Evolutionary conservation across 768 basidiomycete species (phyloP), one percentile per base, ranked within the genome.

Genomic region (Porpolomopsis calyptriformis): DNA sequence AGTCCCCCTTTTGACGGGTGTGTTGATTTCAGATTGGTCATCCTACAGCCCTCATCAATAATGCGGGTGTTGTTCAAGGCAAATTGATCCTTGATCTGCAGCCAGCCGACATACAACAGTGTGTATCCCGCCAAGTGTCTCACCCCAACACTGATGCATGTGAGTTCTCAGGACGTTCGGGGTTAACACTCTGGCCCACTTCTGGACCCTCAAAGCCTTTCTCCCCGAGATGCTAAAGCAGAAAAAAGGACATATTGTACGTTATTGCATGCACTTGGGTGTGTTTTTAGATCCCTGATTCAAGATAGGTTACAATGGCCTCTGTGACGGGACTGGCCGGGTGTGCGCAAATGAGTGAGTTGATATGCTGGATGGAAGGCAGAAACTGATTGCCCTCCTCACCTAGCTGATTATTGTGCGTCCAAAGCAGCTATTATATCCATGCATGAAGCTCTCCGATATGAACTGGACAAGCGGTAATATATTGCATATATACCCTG

Each of bases 51-150:
- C 66, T 99, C 19, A 70, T 99, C 54, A 98, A 97, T 66, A 97
- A 94, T 58, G 96, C 94, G 0, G 96, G 93, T 16, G 80, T 96
- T 47, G 88, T 86, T 20, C 87, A 92, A 64, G 91, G 92, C 20
- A 93, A 92, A 55, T 65, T 81, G 2, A 65, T 99, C 25, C 65
- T 93, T 10, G 92, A 97, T 56, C 68, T 96, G 48, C 67, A 64
- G 2, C 74, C 84, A 4, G 72, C 78, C 44, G 94, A 99, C 56
- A 63, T 98, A 37, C 67, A 77, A 52, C 82, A 91, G 94, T 96
- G 49, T 25, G 60, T 19, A 38, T 46, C 29, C 29, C 25, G 27
- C 11, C 12, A 19, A 26, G n/a, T 34, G 18, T 40, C 16, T 39
- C 23, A 11, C 6, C 18, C 12, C 6, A n/a, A 27, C 18, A 29